Base-by-base conservation (phyloP, 2,329 filamentous ascomycete genomes). In the Phialophora tarda region DNA sequence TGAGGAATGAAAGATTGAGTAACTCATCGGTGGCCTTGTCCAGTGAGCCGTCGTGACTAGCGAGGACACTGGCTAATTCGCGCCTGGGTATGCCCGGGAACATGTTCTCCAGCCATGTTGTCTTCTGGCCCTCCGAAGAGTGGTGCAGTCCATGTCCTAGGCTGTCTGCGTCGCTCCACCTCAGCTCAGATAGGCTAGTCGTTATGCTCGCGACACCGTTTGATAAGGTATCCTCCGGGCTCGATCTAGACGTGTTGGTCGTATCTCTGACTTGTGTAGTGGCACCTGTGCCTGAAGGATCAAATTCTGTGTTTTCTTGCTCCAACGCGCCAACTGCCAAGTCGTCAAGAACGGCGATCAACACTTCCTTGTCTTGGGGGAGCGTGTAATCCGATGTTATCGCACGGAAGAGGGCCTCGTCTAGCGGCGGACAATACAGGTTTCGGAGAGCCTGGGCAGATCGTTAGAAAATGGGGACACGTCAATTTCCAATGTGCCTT, bases 321-420 rank as follows among this genome's bases (percentile, higher is more conserved):
- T 80, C 78, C 0, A 81, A 76, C 0, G 90, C 92, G 65, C 85
- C 81, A 32, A 86, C 80, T 59, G 89, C 90, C 14, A 97, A 79
- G 0, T 79, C 77, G n/a, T 90, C 82, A 0, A 97, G 82, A 0
- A 85, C 83, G n/a, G 80, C 75, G 32, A 85, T 84, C 2, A 89
- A 87, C 50, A 88, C 81, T 0, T 79, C 76, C 0, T 83, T 72
- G 24, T 86, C 77, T 2, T 78, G 75, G 17, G 68, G 68, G 21
- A 93, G 80, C 72, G 93, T 85, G 77, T 88, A 91, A 74, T 98
- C 94, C 60, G 82, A 86, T 4, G 88, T 82, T 58, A 97, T 91
- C 3, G 92, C 89, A 62, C 89, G 84, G 65, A 97, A 86, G 12
- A 94, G 84, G 0, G 91, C 86, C 70, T 92, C 86, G 71, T 97